Conservation (phyloP, 441 rosid species). For the Francoa sonchifolia region DNA sequence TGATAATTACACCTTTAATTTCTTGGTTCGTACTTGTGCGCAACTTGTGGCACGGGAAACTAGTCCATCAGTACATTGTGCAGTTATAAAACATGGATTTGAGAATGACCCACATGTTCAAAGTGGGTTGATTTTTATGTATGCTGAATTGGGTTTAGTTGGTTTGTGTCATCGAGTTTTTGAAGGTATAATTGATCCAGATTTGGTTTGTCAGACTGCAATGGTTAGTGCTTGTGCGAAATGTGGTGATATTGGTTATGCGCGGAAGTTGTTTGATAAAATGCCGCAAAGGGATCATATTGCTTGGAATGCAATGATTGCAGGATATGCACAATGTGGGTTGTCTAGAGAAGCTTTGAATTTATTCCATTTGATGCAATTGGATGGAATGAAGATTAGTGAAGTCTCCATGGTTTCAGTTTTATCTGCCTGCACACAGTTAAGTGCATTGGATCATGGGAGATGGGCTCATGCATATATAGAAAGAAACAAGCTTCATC, state of each 20-base stretch:
- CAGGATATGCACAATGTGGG: slow-evolving; percentile 40
- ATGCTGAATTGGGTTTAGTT: slow-evolving; percentile 31
- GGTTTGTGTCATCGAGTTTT: slow-evolving; percentile 28
- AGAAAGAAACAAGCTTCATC: slow-evolving; percentile 26
- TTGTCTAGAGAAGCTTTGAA: slow-evolving; percentile 28
- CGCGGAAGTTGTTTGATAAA: slow-evolving; percentile 34
- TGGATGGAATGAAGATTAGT: slow-evolving; percentile 36
- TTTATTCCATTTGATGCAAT: slow-evolving; percentile 41
- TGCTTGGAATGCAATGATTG: slow-evolving; percentile 48
- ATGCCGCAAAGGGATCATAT: slow-evolving; percentile 36
- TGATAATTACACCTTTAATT: slow-evolving; percentile 50
- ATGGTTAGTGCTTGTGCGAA: slow-evolving; percentile 32
- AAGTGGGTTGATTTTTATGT: slow-evolving; percentile 33
- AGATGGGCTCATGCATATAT: slow-evolving; percentile 47
- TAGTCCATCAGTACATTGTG: slow-evolving; percentile 27
- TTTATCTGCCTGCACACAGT: slow-evolving; percentile 39
- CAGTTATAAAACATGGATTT: slow-evolving; percentile 31
- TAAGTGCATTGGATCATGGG: slow-evolving; percentile 47
- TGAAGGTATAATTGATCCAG: slow-evolving; percentile 22
- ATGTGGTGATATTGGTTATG: slow-evolving; percentile 31
- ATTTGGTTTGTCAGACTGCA: slow-evolving; percentile 37
- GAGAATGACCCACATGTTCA: slow-evolving; percentile 32
- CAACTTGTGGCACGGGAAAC: slow-evolving; percentile 18
- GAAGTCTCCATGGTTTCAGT: slow-evolving; percentile 40
- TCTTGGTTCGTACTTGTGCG: slow-evolving; percentile 39